Evolutionary conservation across 805 yeast species (phyloP).

Genomic region (Candida taoyuanica): DNA sequence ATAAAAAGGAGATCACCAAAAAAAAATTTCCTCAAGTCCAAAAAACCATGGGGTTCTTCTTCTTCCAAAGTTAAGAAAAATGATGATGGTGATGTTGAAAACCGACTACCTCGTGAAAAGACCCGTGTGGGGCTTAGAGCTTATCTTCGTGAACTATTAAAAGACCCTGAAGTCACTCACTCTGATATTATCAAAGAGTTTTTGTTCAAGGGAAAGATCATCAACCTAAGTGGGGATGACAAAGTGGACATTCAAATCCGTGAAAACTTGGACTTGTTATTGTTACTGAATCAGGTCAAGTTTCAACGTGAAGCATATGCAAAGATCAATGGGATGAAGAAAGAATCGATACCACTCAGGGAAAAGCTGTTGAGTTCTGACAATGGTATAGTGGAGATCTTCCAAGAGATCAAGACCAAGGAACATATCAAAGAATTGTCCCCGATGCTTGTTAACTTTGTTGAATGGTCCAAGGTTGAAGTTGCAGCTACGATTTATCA

Average conservation of each 20-base stretch:
- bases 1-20: no score
- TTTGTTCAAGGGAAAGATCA: constrained; percentile 37
- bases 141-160: constrained; percentile 51
- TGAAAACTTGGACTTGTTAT: constrained; percentile 53
- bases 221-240: constrained; percentile 38
- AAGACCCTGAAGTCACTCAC: constrained; percentile 51
- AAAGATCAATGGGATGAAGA: constrained; percentile 49
- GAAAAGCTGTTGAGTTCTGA: constrained; percentile 44
- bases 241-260: constrained; percentile 54
- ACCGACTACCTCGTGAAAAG: constrained; percentile 60
- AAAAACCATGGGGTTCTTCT: constrained; percentile 1
- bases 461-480: constrained; percentile 81
- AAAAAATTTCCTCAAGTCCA: constrained; percentile 2
- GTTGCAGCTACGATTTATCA: constrained; percentile 82
- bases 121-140: constrained; percentile 75
- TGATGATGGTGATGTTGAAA: constrained; percentile 7
- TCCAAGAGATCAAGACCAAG: constrained; percentile 60
- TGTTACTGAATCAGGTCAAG: constrained; percentile 57
- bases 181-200: constrained; percentile 52
- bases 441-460: constrained; percentile 60
- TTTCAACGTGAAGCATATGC: constrained; percentile 68
- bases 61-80: constrained; percentile 1
- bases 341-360: constrained; percentile 57
- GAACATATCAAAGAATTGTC: constrained; percentile 52
- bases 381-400: constrained; percentile 55